Percentiles rank a stretch among this genome's conserved stretches.
These are phyloP conservation scores for Erodium moschatum DNA, from an alignment of 441 rosid species.

Conservation along the genomic window DNA sequence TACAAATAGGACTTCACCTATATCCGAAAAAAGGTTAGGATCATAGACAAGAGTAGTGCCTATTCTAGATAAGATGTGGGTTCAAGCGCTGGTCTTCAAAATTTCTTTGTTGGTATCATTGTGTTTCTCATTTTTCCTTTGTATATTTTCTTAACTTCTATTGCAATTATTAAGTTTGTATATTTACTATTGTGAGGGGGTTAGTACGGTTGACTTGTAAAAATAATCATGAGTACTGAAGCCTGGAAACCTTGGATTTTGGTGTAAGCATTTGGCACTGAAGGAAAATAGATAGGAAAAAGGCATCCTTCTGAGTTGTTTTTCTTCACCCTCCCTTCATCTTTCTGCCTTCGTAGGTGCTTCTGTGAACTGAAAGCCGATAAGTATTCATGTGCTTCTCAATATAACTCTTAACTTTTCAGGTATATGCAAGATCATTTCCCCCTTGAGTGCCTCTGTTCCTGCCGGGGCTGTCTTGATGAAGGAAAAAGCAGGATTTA, in stretches of 20 bases:
- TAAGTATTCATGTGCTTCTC: neutral
- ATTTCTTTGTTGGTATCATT: neutral
- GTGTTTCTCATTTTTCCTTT: neutral
- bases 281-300: neutral
- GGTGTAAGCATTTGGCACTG: neutral
- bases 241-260: neutral
- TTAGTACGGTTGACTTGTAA: neutral
- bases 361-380: neutral
- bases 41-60: too few species aligned
- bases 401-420: conserved; percentile 12
- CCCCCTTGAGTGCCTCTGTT: conserved; percentile 73
- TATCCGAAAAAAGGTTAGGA: too few species aligned
- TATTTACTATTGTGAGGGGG: neutral
- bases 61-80: neutral
- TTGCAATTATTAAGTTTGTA: neutral
- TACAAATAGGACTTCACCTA: too few species aligned
- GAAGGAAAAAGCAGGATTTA: conserved; percentile 83
- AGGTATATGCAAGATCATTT: conserved; percentile 95
- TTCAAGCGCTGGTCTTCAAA: too few species aligned
- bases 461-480: conserved; percentile 90
- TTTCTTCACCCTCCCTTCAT: neutral
- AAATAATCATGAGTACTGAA: neutral
- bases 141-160: neutral
- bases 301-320: neutral
- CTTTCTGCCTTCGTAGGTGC: neutral